These are phyloP conservation scores for Dipteronia dyeriana DNA, from an alignment of 345 rosid species.

Conservation along the genomic window DNA sequence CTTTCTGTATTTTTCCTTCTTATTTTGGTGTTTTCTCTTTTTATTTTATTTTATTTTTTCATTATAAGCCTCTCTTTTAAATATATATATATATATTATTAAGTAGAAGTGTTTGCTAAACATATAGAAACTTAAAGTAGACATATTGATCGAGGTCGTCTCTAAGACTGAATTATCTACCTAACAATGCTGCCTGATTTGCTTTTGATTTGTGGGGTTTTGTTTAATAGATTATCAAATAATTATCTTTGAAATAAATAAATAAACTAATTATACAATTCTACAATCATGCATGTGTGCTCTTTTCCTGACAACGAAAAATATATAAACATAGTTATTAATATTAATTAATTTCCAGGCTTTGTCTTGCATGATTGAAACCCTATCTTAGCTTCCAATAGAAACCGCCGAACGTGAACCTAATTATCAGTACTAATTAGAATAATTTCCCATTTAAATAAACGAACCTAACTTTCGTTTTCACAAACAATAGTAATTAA, in stretches of 20 bases:
- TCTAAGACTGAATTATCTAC: neutral
- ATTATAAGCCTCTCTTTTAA: neutral
- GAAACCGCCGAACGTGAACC: neutral
- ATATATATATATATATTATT: neutral
- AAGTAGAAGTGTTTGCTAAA: neutral
- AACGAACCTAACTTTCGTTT: neutral
- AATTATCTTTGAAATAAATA: neutral
- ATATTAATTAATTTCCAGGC: neutral
- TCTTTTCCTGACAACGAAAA: neutral
- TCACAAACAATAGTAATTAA: neutral
- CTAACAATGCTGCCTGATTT: slow-evolving; percentile 9
- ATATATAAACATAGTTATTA: no score
- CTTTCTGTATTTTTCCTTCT: neutral
- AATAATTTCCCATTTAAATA: neutral
- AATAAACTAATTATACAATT: neutral
- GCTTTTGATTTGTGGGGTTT: slow-evolving; percentile 10
- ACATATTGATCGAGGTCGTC: neutral
- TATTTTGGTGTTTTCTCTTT: neutral
- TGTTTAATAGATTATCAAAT: neutral
- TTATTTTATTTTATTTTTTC: neutral
- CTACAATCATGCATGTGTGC: slow-evolving; percentile 4
- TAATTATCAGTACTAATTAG: neutral
- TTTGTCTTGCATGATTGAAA: neutral
- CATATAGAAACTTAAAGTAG: neutral
- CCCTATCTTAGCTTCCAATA: neutral